Percentiles rank a stretch among this genome's conserved stretches.
Conservation (phyloP, 164 flowering plant species). For the Cinnamomum chago region DNA sequence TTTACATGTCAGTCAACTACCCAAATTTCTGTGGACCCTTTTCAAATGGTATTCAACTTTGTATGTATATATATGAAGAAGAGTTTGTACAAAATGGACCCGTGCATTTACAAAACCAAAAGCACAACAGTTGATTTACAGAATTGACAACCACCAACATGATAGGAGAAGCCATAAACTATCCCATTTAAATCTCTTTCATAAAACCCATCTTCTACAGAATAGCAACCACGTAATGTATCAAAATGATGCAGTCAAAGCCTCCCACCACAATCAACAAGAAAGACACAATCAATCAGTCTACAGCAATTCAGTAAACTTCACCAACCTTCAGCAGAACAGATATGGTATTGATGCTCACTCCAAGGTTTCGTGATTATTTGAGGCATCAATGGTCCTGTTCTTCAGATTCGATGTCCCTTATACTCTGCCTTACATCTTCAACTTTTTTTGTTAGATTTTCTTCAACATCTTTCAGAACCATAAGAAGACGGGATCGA, state of each 20-base stretch:
- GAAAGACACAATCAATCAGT: neutral
- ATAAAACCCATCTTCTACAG: neutral
- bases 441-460: conserved; percentile 40
- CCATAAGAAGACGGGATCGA: conserved; percentile 35
- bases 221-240: neutral
- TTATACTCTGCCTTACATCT: conserved; percentile 20
- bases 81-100: neutral
- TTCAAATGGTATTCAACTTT: neutral
- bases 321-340: neutral
- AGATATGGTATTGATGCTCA: neutral
- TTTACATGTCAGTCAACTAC: neutral
- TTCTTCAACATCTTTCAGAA: conserved; percentile 41
- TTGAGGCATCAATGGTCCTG: neutral
- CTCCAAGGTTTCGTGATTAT: neutral
- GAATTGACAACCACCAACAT: neutral
- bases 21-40: neutral
- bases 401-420: conserved; percentile 9
- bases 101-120: neutral
- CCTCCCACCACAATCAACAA: neutral
- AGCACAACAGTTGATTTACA: neutral
- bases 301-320: neutral
- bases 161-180: neutral
- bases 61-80: neutral
- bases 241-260: neutral
- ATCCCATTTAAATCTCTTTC: neutral